A percentile compares a stretch with the other conserved stretches of the same genome.
These are phyloP conservation scores for Candida broadrunensis DNA, from an alignment of 805 yeast genomes.

Conservation along the genomic window DNA sequence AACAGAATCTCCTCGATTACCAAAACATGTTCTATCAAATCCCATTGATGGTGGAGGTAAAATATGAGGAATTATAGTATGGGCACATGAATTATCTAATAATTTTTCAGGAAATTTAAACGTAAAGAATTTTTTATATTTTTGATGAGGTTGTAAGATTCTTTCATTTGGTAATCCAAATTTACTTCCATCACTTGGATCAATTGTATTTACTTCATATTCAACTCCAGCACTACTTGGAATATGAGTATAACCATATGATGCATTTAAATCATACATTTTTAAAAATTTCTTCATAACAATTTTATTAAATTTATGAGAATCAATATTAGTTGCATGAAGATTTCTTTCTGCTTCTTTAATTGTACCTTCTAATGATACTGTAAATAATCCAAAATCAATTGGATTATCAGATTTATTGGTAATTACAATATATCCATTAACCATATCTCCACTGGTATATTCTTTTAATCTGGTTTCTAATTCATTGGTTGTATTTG, in stretches of 20 bases:
- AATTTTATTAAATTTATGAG: slow-evolving; percentile 23
- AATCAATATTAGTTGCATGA: slow-evolving; percentile 8
- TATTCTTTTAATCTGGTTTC: slow-evolving; percentile 47
- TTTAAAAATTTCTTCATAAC: slow-evolving; percentile 50
- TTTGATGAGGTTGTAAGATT: slow-evolving; percentile 44
- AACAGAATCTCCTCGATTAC: slow-evolving; percentile 30
- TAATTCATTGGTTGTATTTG: slow-evolving; percentile 35
- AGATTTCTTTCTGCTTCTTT: slow-evolving; percentile 26
- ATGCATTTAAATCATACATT: slow-evolving; percentile 61
- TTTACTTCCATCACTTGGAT: slow-evolving; percentile 42
- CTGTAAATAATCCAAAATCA: slow-evolving; percentile 43
- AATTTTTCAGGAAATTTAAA: slow-evolving; percentile 56
- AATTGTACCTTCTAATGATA: slow-evolving; percentile 47
- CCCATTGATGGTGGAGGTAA: slow-evolving; percentile 45
- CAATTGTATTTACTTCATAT: slow-evolving; percentile 42
- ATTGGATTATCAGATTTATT: slow-evolving; percentile 45
- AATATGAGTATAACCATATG: slow-evolving; percentile 46
- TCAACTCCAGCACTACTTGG: slow-evolving; percentile 52
- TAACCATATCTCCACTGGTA: slow-evolving; percentile 38
- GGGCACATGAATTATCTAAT: slow-evolving; percentile 51
- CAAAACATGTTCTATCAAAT: slow-evolving; percentile 34
- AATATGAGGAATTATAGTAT: slow-evolving; percentile 35
- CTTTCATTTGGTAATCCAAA: slow-evolving; percentile 51
- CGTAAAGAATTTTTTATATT: slow-evolving; percentile 56
- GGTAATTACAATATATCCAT: slow-evolving; percentile 45